A percentile compares a stretch with the other conserved stretches of the same genome.
Conservation (phyloP, 495 filamentous ascomycete genomes). For the Talaromyces adpressus region DNA sequence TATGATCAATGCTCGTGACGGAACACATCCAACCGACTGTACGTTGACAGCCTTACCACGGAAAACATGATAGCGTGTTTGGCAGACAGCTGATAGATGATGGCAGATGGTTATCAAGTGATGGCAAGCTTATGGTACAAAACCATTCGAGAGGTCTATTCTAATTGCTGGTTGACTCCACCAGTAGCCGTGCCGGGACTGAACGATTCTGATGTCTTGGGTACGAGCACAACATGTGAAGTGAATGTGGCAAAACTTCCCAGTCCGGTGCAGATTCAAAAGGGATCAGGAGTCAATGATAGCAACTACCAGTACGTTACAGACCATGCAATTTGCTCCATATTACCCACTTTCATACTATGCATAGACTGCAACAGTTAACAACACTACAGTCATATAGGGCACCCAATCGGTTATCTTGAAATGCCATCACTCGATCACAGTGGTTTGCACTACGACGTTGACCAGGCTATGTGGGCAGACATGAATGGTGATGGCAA, state of each 20-base stretch:
- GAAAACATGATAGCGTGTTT: background rate
- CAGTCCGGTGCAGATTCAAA: background rate
- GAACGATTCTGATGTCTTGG: background rate
- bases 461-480: background rate
- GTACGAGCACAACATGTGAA: background rate
- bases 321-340: too few relatives aligned
- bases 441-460: too few relatives aligned
- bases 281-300: background rate
- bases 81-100: background rate
- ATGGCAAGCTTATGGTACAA: background rate
- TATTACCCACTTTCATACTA: too few relatives aligned
- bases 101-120: background rate
- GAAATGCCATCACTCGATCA: too few relatives aligned
- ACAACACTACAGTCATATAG: background rate
- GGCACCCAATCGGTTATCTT: background rate
- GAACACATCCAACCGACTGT: background rate
- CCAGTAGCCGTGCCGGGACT: background rate
- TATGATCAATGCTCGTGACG: background rate
- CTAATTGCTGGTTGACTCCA: constrained; percentile 1
- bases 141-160: background rate
- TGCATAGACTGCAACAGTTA: too few relatives aligned
- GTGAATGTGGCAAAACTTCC: background rate
- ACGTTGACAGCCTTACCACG: background rate
- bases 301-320: background rate
- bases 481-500: background rate